Percentiles rank a stretch among this genome's conserved stretches.
Evolutionary conservation across 768 basidiomycete genomes (phyloP).

Genomic region (Xanthoconium purpureum): DNA sequence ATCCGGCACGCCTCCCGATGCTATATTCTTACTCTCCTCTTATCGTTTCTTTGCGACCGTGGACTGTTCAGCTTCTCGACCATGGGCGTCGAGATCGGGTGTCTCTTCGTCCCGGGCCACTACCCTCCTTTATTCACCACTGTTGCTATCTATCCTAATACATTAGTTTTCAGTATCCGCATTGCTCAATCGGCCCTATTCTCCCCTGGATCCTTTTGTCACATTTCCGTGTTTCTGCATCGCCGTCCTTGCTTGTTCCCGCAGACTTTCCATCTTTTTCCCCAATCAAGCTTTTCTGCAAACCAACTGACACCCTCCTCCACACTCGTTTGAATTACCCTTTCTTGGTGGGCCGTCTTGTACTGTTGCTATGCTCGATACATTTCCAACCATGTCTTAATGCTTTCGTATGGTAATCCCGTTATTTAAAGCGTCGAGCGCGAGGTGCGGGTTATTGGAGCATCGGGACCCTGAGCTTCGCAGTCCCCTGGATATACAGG

Average conservation of each 20-base stretch:
- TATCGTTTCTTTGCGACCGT: slow-evolving; percentile 11
- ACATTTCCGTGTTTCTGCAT: slow-evolving; percentile 22
- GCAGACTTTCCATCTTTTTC: slow-evolving; percentile 15
- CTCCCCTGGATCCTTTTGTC: slow-evolving; percentile 23
- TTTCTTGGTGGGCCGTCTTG: slow-evolving; percentile 30
- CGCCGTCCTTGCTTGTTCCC: slow-evolving; percentile 21
- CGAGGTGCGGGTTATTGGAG: slow-evolving; percentile 8
- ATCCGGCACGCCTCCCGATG: not conserved
- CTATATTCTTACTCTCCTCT: not conserved
- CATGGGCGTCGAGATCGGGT: slow-evolving; percentile 19
- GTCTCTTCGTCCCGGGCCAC: slow-evolving; percentile 16
- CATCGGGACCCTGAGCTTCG: slow-evolving; percentile 7
- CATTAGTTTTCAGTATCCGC: slow-evolving; percentile 23
- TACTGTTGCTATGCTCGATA: slow-evolving; percentile 36
- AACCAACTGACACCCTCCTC: slow-evolving; percentile 25
- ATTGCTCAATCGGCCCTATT: slow-evolving; percentile 22
- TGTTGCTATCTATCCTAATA: slow-evolving; percentile 28
- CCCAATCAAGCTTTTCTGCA: slow-evolving; percentile 12
- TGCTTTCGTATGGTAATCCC: slow-evolving; percentile 35
- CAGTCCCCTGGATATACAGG: slow-evolving; percentile 4
- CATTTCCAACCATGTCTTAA: slow-evolving; percentile 34
- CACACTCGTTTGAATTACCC: slow-evolving; percentile 28
- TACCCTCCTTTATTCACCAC: slow-evolving; percentile 14
- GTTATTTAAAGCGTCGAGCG: slow-evolving; percentile 26
- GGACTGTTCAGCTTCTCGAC: slow-evolving; percentile 16